Evolutionary conservation across 73 alveolate genomes (phyloP), one percentile per base, ranked within the genome.

Genomic region (Paramecium sonneborni): DNA sequence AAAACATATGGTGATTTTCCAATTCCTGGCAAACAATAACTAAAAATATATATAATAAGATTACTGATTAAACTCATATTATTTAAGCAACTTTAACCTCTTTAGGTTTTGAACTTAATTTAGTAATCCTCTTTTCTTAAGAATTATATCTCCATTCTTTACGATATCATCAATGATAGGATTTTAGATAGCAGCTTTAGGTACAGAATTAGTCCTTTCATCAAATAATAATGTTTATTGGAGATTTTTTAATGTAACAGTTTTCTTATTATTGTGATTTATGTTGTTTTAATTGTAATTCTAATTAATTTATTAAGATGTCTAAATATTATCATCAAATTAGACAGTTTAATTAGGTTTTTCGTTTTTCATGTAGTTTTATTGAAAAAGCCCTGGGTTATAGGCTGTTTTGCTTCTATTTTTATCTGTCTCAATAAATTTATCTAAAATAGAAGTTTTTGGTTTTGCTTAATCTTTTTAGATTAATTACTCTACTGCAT

Each of bases 1-100:
- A 24, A 86, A 3, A 86, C 93, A 23, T 62, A 86, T 23, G 93
- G 93, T 24, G 85, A 86, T 35, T 86, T 86, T 35, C 93, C 93
- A 38, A 86, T 35, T 35, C 93, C 93, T 23, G 43, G 85, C 28
- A 86, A 67, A 35, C 86, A 86, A 41, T 62, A 14, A 86, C 88
- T 62, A 14, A 37, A 74, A 11, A 74, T 37, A 74, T 5, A 74
- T 74, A 74, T 1, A n/a, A n/a, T 20, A 28, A 14, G 1, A 37
- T 28, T 74, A 74, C 87, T 74, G 87, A 74, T 86, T 72, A 23
- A 72, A 39, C 39, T 86, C 68, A 38, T 86, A 76, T 41, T 86
- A 20, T 26, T 62, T 86, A 23, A 86, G 93, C 38, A 86, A 76
- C 58, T 57, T 32, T 32, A 86, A 43, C 58, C 88, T 62, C 21